Evolutionary conservation across 2,329 filamentous ascomycete genomes (phyloP).

Genomic region (Nigrospora osmanthi): DNA sequence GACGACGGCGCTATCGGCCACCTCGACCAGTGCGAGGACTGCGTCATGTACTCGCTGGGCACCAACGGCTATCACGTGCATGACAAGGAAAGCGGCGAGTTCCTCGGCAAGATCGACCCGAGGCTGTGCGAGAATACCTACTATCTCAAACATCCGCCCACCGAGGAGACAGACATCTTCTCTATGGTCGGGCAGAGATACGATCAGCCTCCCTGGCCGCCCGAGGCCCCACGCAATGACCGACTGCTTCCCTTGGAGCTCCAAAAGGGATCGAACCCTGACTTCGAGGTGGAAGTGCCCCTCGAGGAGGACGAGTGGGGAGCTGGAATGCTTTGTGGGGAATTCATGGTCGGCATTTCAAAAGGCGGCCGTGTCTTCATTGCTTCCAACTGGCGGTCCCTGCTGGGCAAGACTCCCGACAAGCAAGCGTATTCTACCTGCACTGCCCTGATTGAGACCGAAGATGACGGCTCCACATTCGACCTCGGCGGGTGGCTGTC

Average conservation of each 20-base stretch:
- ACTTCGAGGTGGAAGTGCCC: slow-evolving; percentile 13
- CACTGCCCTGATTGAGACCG: slow-evolving; percentile 29
- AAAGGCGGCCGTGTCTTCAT: slow-evolving; percentile 32
- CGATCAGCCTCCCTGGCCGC: slow-evolving; percentile 8
- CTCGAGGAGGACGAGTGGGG: slow-evolving; percentile 35
- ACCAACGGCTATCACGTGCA: slow-evolving; percentile 31
- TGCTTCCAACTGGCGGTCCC: slow-evolving; percentile 32
- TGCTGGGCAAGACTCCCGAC: slow-evolving; percentile 15
- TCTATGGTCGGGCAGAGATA: too few species aligned
- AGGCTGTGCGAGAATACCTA: too few species aligned
- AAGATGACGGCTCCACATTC: slow-evolving; percentile 29
- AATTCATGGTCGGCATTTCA: slow-evolving; percentile 34
- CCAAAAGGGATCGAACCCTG: slow-evolving; percentile 6
- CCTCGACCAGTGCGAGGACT: slow-evolving; percentile 30
- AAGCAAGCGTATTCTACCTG: slow-evolving; percentile 20
- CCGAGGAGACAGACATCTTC: too few species aligned
- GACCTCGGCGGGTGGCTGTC: slow-evolving; percentile 38
- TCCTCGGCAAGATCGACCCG: slow-evolving; percentile 18
- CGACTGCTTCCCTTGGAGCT: slow-evolving; percentile 18
- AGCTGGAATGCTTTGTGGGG: slow-evolving; percentile 31
- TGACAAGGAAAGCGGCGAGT: slow-evolving; percentile 27
- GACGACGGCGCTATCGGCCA: slow-evolving; percentile 32
- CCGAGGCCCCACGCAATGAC: slow-evolving; percentile 11
- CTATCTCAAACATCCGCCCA: too few species aligned
- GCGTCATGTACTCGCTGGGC: slow-evolving; percentile 35